Conservation (phyloP, 768 basidiomycete genomes). For the Amylocystis lapponica region DNA sequence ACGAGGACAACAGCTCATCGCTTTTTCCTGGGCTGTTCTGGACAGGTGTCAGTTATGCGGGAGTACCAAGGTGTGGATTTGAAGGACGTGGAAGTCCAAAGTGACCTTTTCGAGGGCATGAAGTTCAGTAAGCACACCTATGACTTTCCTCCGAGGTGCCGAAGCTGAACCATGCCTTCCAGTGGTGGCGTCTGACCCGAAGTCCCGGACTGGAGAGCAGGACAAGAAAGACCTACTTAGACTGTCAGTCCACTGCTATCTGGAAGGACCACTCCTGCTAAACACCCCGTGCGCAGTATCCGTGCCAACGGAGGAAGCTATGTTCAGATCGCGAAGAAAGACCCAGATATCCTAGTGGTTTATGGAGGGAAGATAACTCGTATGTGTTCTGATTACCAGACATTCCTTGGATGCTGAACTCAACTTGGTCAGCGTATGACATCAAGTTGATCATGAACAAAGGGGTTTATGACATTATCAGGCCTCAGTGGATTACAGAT, state of each 20-base stretch:
- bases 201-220: slow-evolving; percentile 56
- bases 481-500: slow-evolving; percentile 77
- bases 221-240: slow-evolving; percentile 68
- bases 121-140: slow-evolving; percentile 62
- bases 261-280: background rate
- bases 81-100: slow-evolving; percentile 52
- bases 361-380: slow-evolving; percentile 69
- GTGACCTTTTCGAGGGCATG: slow-evolving; percentile 64
- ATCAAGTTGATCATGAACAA: slow-evolving; percentile 68
- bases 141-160: background rate
- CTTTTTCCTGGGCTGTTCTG: background rate
- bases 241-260: slow-evolving; percentile 38
- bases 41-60: slow-evolving; percentile 53
- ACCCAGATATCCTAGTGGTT: slow-evolving; percentile 50
- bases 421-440: slow-evolving; percentile 49
- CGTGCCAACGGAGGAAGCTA: slow-evolving; percentile 63
- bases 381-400: slow-evolving; percentile 29
- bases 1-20: background rate
- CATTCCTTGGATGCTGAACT: too few species aligned
- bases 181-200: slow-evolving; percentile 78
- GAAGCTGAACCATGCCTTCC: too few species aligned
- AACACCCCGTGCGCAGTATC: slow-evolving; percentile 42
- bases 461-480: slow-evolving; percentile 64
- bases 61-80: slow-evolving; percentile 63
- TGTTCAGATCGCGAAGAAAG: slow-evolving; percentile 53